phyloP scores from a whole-genome alignment of 768 basidiomycete genomes.

The Hortiboletus campestris region DNA sequence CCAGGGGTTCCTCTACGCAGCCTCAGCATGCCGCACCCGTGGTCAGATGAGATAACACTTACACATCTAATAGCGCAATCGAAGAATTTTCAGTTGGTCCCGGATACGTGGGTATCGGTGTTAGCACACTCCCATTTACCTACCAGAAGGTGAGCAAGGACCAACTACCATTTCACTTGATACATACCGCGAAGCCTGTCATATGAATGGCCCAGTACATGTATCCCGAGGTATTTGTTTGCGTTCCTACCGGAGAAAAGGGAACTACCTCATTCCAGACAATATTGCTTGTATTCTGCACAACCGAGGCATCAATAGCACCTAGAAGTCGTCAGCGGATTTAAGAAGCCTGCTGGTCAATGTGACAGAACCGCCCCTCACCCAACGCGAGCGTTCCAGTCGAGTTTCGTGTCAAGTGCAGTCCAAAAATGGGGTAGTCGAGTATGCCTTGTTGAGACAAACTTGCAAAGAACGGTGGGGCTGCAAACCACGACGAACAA shows the following conservation, averaged over 20 bases:
- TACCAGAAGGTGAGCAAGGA: slow-evolving; percentile 24
- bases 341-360: not conserved
- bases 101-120: slow-evolving; percentile 65
- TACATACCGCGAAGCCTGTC: slow-evolving; percentile 48
- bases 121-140: slow-evolving; percentile 55
- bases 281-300: slow-evolving; percentile 56
- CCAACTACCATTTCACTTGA: not conserved
- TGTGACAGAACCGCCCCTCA: slow-evolving; percentile 19
- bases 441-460: slow-evolving; percentile 63
- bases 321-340: slow-evolving; percentile 41
- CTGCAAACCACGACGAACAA: slow-evolving; percentile 32
- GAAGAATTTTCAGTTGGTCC: slow-evolving; percentile 51
- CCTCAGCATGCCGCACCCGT: not conserved
- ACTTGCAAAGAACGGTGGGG: slow-evolving; percentile 63
- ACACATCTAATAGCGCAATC: slow-evolving; percentile 75
- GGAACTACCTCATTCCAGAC: slow-evolving; percentile 75
- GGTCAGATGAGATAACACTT: slow-evolving; percentile 26
- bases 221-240: slow-evolving; percentile 64
- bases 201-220: slow-evolving; percentile 74
- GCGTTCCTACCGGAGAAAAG: slow-evolving; percentile 61
- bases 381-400: slow-evolving; percentile 67
- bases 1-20: slow-evolving; percentile 60
- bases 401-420: slow-evolving; percentile 58
- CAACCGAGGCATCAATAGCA: slow-evolving; percentile 71
- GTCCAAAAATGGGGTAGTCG: slow-evolving; percentile 75